Base-by-base conservation (phyloP, 75 land plant species). In the Sequoia sempervirens region DNA sequence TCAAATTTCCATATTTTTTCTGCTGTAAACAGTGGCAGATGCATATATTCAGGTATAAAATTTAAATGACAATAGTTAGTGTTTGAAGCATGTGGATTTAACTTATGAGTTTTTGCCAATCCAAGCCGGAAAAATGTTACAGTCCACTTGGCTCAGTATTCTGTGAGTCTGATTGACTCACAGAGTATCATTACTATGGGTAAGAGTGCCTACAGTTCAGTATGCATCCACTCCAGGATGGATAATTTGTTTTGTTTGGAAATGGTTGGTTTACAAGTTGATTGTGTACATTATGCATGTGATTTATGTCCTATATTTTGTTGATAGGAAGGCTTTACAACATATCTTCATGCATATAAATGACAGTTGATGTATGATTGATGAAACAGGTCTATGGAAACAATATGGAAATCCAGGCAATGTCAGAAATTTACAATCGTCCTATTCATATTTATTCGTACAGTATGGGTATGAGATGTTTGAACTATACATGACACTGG, bases 351-450 rank as follows among this genome's bases (percentile, higher is more conserved):
- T 56, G 61, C 23, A 43, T 26, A 8, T 76, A 40, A 43, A n/a
- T 78, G 46, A 78, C 12, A 45, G 12, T 78, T 43, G 41, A 2
- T 78, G 80, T n/a, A 41, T 43, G 13, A 78, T 54, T 70, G 11
- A 20, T 53, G 38, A 68, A 79, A 38, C 88, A 98, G 99, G 97
- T 93, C 66, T 98, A 96, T 91, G 99, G 99, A 34, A 98, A 98
- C 80, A 98, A 98, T 87, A 82, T 93, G 84, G 99, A 98, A 88
- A 96, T 98, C 69, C 99, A 98, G 87, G 99, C 99, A 61, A 87
- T 98, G 83, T 92, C 96, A 46, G 99, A 98, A 84, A 98, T 98
- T 93, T 98, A 95, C 84, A 98, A 96, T 89, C 97, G 99, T 20
- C 99, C 99, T 10, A 98, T 98, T 81, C 99, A 95, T 72, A 98